Base-by-base conservation (phyloP, 129 eudicot species). In the Deinandra increscens region DNA sequence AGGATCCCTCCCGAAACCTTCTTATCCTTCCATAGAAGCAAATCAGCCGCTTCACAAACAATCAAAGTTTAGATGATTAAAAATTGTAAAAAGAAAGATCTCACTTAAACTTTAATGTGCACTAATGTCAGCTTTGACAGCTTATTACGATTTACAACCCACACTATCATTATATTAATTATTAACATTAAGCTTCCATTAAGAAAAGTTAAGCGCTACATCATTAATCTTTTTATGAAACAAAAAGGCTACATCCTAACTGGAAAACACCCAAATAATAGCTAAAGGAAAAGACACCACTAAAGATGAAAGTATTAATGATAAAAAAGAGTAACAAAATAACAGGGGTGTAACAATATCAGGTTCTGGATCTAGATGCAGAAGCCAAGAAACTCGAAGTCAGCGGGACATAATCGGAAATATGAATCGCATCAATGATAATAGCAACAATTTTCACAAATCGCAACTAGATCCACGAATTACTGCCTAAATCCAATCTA, bases 21-120 rank as follows among this genome's bases (percentile, higher is more conserved):
- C 86, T 83, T 85, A 81, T 94, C 77, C 91, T 87, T 94, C 99
- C 99, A 94, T 41, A 94, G 71, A 29, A 89, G 75, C 80, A 94
- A 81, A 80, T 94, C 97, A 14, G 99, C 99, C 54, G 86, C 99
- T 94, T 80, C 61, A 82, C 63, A 51, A 23, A 60, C 42, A 60
- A 53, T 26, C 66, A 60, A 6, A 78, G 2, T 41, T 62, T 64
- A 49, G 70, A 42, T 15, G 15, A 39, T 41, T 44, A 55, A 41
- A n/a, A n/a, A n/a, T n/a, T n/a, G n/a, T n/a, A n/a, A n/a, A 41
- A 70, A 29, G 34, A 6, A 1, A 68, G 36, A 50, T 1, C 60
- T 4, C 14, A 31, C 2, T 9, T 0, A 11, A 43, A 61, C 79
- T 17, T 70, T 39, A 20, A 4, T 7, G 3, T 26, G 66, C 68